A percentile compares a stretch with the other conserved stretches of the same genome.
phyloP scores from a whole-genome alignment of 164 flowering plant species.

The Macadamia tetraphylla region DNA sequence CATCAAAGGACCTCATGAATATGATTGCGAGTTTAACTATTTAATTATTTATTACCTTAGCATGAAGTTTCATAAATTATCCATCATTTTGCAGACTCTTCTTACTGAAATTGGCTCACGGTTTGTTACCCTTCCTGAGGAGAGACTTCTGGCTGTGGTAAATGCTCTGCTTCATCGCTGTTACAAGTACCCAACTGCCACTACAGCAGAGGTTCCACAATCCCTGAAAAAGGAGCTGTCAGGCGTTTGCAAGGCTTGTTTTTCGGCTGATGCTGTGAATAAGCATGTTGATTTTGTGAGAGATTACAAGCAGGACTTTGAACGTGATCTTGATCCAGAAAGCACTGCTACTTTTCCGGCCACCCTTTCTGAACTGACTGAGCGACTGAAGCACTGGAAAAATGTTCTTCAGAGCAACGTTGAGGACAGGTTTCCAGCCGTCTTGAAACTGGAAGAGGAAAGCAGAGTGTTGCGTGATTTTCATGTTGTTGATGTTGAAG shows the following conservation, averaged over 20 bases:
- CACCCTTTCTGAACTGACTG: constrained; percentile 88
- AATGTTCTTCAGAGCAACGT: constrained; percentile 96
- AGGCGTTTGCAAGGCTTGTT: constrained; percentile 98
- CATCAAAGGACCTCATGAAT: background rate
- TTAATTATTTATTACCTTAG: background rate
- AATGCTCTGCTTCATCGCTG: constrained; percentile 96
- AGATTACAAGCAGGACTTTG: constrained; percentile 98
- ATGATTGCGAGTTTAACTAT: background rate
- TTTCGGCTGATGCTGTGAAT: constrained; percentile 96
- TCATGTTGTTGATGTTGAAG: constrained; percentile 98
- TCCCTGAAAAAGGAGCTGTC: constrained; percentile 98
- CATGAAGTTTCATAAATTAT: background rate
- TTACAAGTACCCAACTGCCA: constrained; percentile 95
- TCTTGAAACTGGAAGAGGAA: constrained; percentile 92
- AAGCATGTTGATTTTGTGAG: constrained; percentile 98
- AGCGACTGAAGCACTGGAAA: constrained; percentile 95
- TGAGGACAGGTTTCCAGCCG: constrained; percentile 98
- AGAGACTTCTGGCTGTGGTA: constrained; percentile 95
- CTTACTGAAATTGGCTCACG: constrained; percentile 97
- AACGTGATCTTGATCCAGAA: constrained; percentile 97
- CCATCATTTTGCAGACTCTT: constrained; percentile 46
- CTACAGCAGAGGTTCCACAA: constrained; percentile 96
- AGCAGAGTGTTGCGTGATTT: constrained; percentile 94
- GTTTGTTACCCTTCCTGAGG: constrained; percentile 96
- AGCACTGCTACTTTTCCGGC: constrained; percentile 83